Percentiles rank a stretch among this genome's conserved stretches.
These are phyloP conservation scores for Blastobotrys americana DNA, from an alignment of 805 yeast genomes.

Conservation along the genomic window DNA sequence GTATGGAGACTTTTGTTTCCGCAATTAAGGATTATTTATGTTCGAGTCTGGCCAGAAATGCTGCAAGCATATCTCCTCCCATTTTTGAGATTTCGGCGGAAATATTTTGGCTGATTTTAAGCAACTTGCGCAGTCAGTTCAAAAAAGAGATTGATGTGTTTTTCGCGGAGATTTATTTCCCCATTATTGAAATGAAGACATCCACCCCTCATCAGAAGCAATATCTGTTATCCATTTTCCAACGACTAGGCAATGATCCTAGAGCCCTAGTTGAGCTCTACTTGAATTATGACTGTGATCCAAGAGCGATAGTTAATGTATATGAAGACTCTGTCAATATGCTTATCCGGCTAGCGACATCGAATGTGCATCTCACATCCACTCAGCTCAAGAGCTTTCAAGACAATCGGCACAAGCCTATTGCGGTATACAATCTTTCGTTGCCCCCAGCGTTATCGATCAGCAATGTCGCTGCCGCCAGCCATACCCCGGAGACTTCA, in stretches of 20 bases:
- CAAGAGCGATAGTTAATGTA: constrained; percentile 63
- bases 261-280: constrained; percentile 86
- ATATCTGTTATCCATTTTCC: constrained; percentile 72
- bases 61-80: constrained; percentile 85
- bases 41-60: constrained; percentile 77
- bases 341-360: constrained; percentile 61
- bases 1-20: constrained; percentile 54
- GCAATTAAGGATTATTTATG: constrained; percentile 82
- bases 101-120: constrained; percentile 83
- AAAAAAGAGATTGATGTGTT: constrained; percentile 92
- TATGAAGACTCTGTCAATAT: constrained; percentile 79
- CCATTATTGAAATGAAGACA: constrained; percentile 84
- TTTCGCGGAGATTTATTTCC: constrained; percentile 86
- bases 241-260: constrained; percentile 80
- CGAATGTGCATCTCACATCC: constrained; percentile 64
- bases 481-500: constrained; percentile 22
- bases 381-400: constrained; percentile 54
- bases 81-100: constrained; percentile 88
- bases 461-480: constrained; percentile 40
- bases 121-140: constrained; percentile 78
- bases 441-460: constrained; percentile 74
- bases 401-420: constrained; percentile 43
- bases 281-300: constrained; percentile 91
- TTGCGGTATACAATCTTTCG: constrained; percentile 66
- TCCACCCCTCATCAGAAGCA: constrained; percentile 91